Evolutionary conservation across 2,329 filamentous ascomycete genomes (phyloP), one percentile per base, ranked within the genome.

Genomic region (Sporothrix protearum): DNA sequence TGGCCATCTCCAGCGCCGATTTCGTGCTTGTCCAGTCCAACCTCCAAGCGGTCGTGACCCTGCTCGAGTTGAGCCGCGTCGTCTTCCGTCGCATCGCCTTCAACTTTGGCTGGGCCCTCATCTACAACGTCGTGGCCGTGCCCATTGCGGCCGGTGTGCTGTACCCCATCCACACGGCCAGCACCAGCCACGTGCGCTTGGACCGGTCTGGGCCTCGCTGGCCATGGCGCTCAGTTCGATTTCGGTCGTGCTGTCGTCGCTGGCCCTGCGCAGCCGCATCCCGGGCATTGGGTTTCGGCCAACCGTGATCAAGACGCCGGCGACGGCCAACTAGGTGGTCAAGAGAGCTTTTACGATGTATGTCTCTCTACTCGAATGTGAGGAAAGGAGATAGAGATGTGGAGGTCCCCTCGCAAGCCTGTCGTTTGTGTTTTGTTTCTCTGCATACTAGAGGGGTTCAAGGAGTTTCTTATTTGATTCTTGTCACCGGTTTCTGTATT

Each of bases 171-270:
- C 78, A 76, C 69, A 84, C 83, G 63, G 78, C 79, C 3, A 77
- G 78, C 1, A 85, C 84, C 1, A 78, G 79, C 39, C 91, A 91
- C 78, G 80, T 93, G 25, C 82, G 87, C 73, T 81, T 94, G 63
- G 90, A 92, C 78, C 92, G 0, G 92, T 92, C 1, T 97, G 94
- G 94, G 95, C 94, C 5, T 91, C 90, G 75, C 81, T 97, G 78
- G 94, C 94, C 0, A 98, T 97, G 95, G 95, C 95, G 33, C 80
- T 94, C 79, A 97, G 94, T 80, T 95, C 92, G 80, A 90, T 97
- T 75, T 96, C 92, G 77, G 94, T 98, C 61, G 91, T 97, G 68
- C 82, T 88, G 78, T 97, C 93, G 79, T 95, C 92, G 82, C 81
- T 97, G 77, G 85, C 89, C 67, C 80, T 97, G 82, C 87, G 90